phyloP scores from a whole-genome alignment of 768 basidiomycete species.

The Postia placenta region DNA sequence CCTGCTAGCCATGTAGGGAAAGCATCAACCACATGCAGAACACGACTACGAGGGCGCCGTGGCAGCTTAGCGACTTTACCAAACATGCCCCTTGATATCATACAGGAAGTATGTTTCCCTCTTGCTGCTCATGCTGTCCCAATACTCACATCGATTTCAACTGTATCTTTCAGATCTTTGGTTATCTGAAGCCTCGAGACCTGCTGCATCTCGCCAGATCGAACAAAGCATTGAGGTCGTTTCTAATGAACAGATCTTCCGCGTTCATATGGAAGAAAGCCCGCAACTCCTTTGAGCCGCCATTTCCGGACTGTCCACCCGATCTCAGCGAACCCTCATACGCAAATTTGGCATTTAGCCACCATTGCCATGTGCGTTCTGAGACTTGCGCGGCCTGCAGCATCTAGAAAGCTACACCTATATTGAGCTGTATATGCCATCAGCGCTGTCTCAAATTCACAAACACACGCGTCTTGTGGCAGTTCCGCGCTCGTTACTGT shows the following conservation, averaged over 20 bases:
- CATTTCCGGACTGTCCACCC: conserved; percentile 13
- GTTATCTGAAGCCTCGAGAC: conserved; percentile 11
- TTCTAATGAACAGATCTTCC: conserved; percentile 10
- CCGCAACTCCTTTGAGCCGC: conserved; percentile 4
- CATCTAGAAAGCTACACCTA: too few species aligned
- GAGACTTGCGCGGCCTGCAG: too few species aligned
- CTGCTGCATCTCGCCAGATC: conserved; percentile 12
- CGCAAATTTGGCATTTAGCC: conserved; percentile 11
- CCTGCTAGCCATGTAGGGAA: too few species aligned
- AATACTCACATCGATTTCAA: too few species aligned
- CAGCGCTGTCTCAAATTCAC: conserved; percentile 11
- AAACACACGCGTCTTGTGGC: conserved; percentile 6
- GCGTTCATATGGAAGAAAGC: conserved; percentile 8
- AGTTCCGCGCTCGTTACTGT: conserved; percentile 11
- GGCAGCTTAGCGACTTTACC: conserved; percentile 11
- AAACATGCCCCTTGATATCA: conserved; percentile 9
- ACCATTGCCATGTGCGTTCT: conserved; percentile 12
- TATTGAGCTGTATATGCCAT: too few species aligned
- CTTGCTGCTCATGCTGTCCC: background rate
- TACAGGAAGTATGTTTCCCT: conserved; percentile 9
- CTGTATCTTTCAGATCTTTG: conserved; percentile 10
- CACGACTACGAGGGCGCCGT: conserved; percentile 7
- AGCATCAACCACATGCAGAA: too few species aligned
- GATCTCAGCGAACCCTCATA: conserved; percentile 11
- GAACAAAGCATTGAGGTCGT: conserved; percentile 8